Evolutionary conservation across 2,329 filamentous ascomycete genomes (phyloP).

Genomic region (Periconia macrospinosa): DNA sequence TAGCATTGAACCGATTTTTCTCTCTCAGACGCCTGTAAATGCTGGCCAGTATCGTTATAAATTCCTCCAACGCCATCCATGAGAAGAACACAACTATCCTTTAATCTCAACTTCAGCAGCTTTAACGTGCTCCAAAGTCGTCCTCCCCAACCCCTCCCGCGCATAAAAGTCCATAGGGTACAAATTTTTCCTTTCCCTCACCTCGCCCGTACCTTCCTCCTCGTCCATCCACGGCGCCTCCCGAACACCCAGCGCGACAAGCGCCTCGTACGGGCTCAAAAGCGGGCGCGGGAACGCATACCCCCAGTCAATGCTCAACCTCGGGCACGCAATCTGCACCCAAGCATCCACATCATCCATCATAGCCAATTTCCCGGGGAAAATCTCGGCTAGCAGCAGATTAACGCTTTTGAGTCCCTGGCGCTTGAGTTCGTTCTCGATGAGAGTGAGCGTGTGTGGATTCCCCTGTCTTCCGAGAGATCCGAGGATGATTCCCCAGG

Average conservation of each 20-base stretch:
- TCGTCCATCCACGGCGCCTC: slow-evolving; percentile 70
- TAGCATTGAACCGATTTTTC: not conserved
- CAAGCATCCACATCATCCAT: slow-evolving; percentile 95
- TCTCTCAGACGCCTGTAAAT: not conserved
- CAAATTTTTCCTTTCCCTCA: slow-evolving; percentile 58
- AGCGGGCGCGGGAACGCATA: slow-evolving; percentile 91
- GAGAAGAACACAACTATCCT: not conserved
- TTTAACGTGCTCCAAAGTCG: slow-evolving; percentile 49
- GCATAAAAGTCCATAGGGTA: slow-evolving; percentile 99
- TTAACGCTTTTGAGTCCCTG: slow-evolving; percentile 81
- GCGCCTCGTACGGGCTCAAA: slow-evolving; percentile 91
- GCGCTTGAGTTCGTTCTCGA: slow-evolving; percentile 74
- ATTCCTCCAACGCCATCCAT: slow-evolving; percentile 3
- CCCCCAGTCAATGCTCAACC: slow-evolving; percentile 97
- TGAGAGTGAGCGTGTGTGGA: slow-evolving; percentile 84
- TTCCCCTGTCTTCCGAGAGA: slow-evolving; percentile 93
- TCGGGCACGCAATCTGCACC: slow-evolving; percentile 97
- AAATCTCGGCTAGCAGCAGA: slow-evolving; percentile 89
- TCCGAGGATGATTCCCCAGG: slow-evolving; percentile 94
- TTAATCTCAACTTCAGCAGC: slow-evolving; percentile 18
- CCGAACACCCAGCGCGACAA: slow-evolving; percentile 80
- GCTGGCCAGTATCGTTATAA: not conserved
- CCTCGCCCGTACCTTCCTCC: slow-evolving; percentile 22
- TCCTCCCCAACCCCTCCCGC: slow-evolving; percentile 84
- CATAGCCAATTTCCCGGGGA: slow-evolving; percentile 89